These are phyloP conservation scores for Nitzschia inconspicua DNA, from an alignment of 108 stramenopile genomes.

Conservation along the genomic window DNA sequence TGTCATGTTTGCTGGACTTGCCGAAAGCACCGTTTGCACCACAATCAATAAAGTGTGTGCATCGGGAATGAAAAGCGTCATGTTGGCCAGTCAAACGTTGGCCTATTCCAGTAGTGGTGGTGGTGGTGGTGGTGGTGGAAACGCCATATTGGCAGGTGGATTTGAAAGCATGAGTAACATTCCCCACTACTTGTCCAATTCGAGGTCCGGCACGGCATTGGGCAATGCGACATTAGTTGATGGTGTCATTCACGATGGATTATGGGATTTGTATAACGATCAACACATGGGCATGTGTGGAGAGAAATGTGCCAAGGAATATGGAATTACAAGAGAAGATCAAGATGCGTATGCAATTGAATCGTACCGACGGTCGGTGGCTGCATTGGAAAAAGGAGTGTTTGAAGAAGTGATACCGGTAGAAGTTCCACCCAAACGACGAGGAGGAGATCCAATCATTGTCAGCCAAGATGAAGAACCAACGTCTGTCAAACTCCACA, in stretches of 20 bases:
- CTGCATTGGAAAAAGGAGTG: slow-evolving; percentile 63
- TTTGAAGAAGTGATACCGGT: slow-evolving; percentile 81
- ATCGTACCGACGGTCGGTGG: slow-evolving; percentile 77
- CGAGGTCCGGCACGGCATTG: slow-evolving; percentile 64
- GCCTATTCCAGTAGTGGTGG: slow-evolving; percentile 21
- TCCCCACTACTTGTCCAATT: slow-evolving; percentile 87
- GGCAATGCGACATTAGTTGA: slow-evolving; percentile 74
- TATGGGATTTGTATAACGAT: slow-evolving; percentile 95
- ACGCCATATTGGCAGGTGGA: slow-evolving; percentile 88
- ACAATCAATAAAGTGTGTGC: slow-evolving; percentile 97
- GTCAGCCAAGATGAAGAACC: slow-evolving; percentile 87
- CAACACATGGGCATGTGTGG: slow-evolving; percentile 98
- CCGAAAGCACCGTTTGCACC: slow-evolving; percentile 59
- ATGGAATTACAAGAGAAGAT: slow-evolving; percentile 81
- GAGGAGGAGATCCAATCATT: slow-evolving; percentile 54
- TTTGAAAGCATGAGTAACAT: slow-evolving; percentile 97
- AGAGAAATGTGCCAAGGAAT: slow-evolving; percentile 85
- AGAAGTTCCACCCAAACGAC: slow-evolving; percentile 60
- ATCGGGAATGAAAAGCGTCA: slow-evolving; percentile 91
- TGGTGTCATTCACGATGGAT: slow-evolving; percentile 89
- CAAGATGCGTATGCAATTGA: slow-evolving; percentile 91
- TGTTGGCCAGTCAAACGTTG: slow-evolving; percentile 77
- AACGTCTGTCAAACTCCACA: slow-evolving; percentile 62
- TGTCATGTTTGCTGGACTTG: slow-evolving; percentile 50
- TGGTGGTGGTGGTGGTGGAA: slow-evolving; percentile 3